A percentile compares a stretch with the other conserved stretches of the same genome.
Evolutionary conservation across 2,329 filamentous ascomycete genomes (phyloP).

Genomic region (Verticillium alfalfae): DNA sequence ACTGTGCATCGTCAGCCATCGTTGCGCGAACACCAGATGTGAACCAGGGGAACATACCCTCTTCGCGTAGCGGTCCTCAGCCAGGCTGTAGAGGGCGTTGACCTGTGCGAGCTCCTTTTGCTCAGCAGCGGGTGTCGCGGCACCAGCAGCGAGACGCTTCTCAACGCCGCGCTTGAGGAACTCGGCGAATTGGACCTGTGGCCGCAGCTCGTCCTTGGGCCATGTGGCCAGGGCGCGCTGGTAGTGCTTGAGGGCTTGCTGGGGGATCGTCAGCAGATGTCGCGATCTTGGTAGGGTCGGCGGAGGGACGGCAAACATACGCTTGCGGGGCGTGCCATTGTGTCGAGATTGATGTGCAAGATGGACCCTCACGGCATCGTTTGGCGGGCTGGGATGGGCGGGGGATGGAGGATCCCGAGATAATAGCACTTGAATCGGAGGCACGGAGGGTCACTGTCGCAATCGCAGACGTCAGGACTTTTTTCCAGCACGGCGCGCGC

Average conservation of each 20-base stretch:
- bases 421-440: background rate
- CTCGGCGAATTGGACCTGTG: conserved; percentile 56
- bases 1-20: conserved; percentile 21
- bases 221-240: conserved; percentile 49
- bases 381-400: background rate
- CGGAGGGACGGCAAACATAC: conserved; percentile 6
- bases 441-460: background rate
- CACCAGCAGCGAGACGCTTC: conserved; percentile 13
- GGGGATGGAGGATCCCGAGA: background rate
- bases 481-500: background rate
- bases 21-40: background rate
- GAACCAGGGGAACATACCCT: conserved; percentile 34
- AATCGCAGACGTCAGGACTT: conserved; percentile 2
- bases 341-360: conserved; percentile 1
- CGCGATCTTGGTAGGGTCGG: background rate
- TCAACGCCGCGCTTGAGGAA: conserved; percentile 43
- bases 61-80: conserved; percentile 54
- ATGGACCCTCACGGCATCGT: conserved; percentile 1
- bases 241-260: conserved; percentile 42
- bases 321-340: conserved; percentile 14
- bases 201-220: conserved; percentile 60
- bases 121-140: conserved; percentile 31
- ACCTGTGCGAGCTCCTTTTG: conserved; percentile 48
- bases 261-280: conserved; percentile 3
- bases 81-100: conserved; percentile 53